Evolutionary conservation across 106 monocot genomes (phyloP).

Genomic region (Cymbidium sinense): DNA sequence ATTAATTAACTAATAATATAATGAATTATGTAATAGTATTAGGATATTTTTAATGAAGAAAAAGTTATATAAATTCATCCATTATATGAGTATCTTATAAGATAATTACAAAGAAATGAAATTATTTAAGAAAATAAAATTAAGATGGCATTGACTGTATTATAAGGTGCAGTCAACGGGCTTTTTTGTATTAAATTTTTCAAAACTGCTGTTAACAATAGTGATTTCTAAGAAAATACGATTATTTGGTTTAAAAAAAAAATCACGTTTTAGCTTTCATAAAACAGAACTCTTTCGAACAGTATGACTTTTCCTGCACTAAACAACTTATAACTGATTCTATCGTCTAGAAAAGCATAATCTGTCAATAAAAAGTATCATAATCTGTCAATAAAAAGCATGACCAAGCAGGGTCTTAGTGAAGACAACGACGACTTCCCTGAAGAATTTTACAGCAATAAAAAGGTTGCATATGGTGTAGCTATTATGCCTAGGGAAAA

Average conservation of each 20-base stretch:
- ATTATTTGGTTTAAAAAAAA: no score
- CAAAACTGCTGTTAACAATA: no score
- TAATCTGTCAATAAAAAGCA: no score
- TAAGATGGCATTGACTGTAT: neutral
- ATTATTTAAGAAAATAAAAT: neutral
- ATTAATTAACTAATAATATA: neutral
- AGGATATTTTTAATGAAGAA: neutral
- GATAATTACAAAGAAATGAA: neutral
- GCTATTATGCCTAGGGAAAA: neutral
- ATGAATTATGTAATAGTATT: neutral
- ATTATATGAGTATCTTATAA: neutral
- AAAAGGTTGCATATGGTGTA: neutral
- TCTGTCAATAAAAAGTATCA: no score
- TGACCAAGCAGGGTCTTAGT: no score
- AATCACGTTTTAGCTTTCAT: no score
- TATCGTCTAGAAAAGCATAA: no score
- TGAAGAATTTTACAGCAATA: neutral
- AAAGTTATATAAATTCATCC: neutral
- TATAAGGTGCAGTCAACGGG: neutral
- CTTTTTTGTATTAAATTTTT: no score
- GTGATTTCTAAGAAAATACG: no score
- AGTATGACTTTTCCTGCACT: no score
- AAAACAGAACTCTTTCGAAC: no score
- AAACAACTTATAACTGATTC: no score
- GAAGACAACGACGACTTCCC: neutral